Evolutionary conservation across 331 rosid species (phyloP).

Genomic region (Dryas integrifolia): DNA sequence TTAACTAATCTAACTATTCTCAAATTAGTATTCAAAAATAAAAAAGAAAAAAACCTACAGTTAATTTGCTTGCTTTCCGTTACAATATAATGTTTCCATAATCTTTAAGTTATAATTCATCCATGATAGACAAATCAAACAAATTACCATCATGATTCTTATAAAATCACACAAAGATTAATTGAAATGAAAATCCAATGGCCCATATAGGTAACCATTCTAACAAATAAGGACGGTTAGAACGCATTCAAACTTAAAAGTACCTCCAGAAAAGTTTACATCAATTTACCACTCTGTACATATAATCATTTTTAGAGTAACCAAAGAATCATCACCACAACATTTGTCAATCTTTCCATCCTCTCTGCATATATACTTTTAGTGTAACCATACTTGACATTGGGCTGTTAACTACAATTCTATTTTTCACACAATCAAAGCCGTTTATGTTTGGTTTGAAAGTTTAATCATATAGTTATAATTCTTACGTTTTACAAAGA

Average conservation of each 20-base stretch:
- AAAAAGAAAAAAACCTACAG: background rate
- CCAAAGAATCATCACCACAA: background rate
- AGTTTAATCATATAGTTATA: background rate
- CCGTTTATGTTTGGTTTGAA: background rate
- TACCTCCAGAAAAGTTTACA: background rate
- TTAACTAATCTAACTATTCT: background rate
- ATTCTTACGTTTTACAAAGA: background rate
- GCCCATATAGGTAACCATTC: background rate
- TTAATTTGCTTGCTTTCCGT: background rate
- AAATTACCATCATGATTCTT: background rate
- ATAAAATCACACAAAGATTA: too few relatives aligned
- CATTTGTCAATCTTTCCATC: background rate
- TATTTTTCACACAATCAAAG: constrained; percentile 4
- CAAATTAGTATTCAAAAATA: background rate
- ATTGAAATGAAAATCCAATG: background rate
- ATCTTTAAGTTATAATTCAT: background rate
- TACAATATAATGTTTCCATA: background rate
- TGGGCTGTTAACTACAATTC: background rate
- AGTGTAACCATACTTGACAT: background rate
- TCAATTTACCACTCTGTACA: background rate
- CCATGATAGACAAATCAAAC: background rate
- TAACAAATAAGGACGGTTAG: background rate
- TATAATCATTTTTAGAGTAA: background rate
- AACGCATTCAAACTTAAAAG: background rate
- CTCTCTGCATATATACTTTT: background rate